These are phyloP conservation scores for Diaporthe caulivora DNA, from an alignment of 2,329 filamentous ascomycete genomes.

Conservation along the genomic window DNA sequence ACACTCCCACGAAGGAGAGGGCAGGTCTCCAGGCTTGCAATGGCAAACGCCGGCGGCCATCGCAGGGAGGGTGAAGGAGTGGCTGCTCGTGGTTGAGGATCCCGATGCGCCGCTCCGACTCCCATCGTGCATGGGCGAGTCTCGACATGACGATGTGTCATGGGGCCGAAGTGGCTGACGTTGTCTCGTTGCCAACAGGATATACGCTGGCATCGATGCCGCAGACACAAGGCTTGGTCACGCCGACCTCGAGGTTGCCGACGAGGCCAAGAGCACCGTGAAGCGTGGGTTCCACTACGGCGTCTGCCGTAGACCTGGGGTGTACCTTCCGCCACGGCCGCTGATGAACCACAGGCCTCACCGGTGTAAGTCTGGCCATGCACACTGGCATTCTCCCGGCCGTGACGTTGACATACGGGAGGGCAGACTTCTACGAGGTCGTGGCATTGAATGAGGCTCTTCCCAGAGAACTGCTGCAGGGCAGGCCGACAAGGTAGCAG, in stretches of 20 bases:
- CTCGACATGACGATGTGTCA: neutral
- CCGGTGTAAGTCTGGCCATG: conserved; percentile 53
- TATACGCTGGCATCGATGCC: conserved; percentile 56
- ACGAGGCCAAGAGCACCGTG: conserved; percentile 47
- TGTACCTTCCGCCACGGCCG: conserved; percentile 61
- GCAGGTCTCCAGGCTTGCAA: conserved; percentile 54
- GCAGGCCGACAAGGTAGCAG: conserved; percentile 56
- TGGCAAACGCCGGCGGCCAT: conserved; percentile 53
- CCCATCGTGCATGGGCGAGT: conserved; percentile 60
- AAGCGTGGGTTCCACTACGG: conserved; percentile 62
- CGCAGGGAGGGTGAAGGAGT: conserved; percentile 53
- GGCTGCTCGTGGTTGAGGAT: conserved; percentile 60
- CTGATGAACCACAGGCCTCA: conserved; percentile 64
- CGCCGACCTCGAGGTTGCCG: conserved; percentile 53
- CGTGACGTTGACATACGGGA: neutral
- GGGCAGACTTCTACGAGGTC: conserved; percentile 60
- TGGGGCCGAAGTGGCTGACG: neutral
- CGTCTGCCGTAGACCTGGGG: conserved; percentile 51
- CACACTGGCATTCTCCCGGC: neutral
- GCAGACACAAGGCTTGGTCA: conserved; percentile 49
- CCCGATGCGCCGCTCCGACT: conserved; percentile 59
- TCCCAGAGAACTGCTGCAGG: conserved; percentile 51
- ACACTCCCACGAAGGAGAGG: conserved; percentile 54
- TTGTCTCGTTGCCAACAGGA: conserved; percentile 36
- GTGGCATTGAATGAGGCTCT: conserved; percentile 60